A percentile compares a stretch with the other conserved stretches of the same genome.
phyloP scores from a whole-genome alignment of 1,139 yeast genomes.

The Sugiyamaella sp. region DNA sequence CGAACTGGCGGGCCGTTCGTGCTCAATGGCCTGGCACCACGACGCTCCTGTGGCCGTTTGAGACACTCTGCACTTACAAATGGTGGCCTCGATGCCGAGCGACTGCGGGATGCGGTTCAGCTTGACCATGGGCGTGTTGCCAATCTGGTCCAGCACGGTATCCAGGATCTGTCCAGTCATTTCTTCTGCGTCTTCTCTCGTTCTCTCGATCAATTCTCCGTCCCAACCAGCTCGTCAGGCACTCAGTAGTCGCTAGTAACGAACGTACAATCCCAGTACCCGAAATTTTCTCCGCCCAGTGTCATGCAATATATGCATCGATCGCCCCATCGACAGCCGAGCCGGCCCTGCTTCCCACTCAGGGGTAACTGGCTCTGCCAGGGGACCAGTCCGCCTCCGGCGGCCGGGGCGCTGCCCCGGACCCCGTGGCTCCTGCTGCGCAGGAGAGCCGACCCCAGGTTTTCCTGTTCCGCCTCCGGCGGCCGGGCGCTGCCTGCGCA shows the following conservation, averaged over 20 bases:
- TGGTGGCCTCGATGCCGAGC: conserved; percentile 65
- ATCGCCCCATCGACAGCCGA: conserved; percentile 1
- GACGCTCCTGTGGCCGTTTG: neutral
- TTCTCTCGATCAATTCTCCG: too few species aligned
- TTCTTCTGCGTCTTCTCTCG: neutral
- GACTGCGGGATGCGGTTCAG: conserved; percentile 78
- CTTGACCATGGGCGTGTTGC: conserved; percentile 80
- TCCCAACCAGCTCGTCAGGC: too few species aligned
- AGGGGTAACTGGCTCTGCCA: neutral
- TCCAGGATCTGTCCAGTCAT: conserved; percentile 29
- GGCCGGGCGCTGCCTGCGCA: too few species aligned
- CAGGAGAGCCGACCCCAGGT: neutral
- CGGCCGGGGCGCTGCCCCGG: neutral
- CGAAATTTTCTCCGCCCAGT: neutral
- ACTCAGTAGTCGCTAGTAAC: too few species aligned
- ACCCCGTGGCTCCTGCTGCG: neutral
- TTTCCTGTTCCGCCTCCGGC: too few species aligned
- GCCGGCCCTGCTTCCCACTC: too few species aligned
- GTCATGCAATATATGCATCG: neutral
- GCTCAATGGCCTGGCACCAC: neutral
- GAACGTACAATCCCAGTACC: neutral
- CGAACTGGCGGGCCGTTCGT: too few species aligned
- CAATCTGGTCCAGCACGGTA: conserved; percentile 62
- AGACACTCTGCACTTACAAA: conserved; percentile 31
- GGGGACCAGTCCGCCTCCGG: neutral